Evolutionary conservation across 2,329 filamentous ascomycete genomes (phyloP).

Genomic region (Cercospora berteroae): DNA sequence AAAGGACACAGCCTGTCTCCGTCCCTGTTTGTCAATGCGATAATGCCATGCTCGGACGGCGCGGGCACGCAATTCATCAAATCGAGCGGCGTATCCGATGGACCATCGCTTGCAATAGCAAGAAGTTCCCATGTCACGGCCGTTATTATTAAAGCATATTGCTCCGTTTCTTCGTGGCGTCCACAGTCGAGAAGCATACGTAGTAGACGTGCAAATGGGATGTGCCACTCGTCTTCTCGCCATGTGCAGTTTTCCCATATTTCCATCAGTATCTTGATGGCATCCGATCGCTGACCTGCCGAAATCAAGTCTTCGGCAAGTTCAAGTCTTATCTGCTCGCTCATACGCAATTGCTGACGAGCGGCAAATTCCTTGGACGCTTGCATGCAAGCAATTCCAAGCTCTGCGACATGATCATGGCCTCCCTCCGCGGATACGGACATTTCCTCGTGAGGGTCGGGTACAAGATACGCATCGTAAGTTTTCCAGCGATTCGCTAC

Average conservation of each 20-base stretch:
- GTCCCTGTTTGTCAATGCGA: conserved; percentile 26
- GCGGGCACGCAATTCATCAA: conserved; percentile 24
- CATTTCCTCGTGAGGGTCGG: conserved; percentile 57
- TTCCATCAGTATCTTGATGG: conserved; percentile 51
- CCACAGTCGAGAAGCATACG: conserved; percentile 55
- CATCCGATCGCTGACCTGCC: conserved; percentile 51
- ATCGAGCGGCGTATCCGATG: conserved; percentile 10
- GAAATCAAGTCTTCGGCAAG: conserved; percentile 55
- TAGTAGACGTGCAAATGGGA: conserved; percentile 54
- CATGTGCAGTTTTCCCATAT: conserved; percentile 59
- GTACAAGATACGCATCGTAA: conserved; percentile 62
- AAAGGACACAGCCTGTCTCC: conserved; percentile 40
- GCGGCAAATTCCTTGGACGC: conserved; percentile 50
- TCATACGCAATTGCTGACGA: conserved; percentile 54
- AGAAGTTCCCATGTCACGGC: conserved; percentile 59
- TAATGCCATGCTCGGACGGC: conserved; percentile 11
- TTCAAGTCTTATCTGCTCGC: conserved; percentile 55
- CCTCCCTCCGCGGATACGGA: conserved; percentile 45
- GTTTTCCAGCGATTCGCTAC: conserved; percentile 53
- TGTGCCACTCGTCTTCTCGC: conserved; percentile 61
- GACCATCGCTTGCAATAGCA: conserved; percentile 15
- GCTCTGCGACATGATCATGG: conserved; percentile 53
- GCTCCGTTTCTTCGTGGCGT: conserved; percentile 34
- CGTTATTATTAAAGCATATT: conserved; percentile 49
- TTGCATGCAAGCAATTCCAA: conserved; percentile 51